These are phyloP conservation scores for Zygoascus biomembranicola DNA, from an alignment of 805 yeast genomes.

Conservation along the genomic window DNA sequence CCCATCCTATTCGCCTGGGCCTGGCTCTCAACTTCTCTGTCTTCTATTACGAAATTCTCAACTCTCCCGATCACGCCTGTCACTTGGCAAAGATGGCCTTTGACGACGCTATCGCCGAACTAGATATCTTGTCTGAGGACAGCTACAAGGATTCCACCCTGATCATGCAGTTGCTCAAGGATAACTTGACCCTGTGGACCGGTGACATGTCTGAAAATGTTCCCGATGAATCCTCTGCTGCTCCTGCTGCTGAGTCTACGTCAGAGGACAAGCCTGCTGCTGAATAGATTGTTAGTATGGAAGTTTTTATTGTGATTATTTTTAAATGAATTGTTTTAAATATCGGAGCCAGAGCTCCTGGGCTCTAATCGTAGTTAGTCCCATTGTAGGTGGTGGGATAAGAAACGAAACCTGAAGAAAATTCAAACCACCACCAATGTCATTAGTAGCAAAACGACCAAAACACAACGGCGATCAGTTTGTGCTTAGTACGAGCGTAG, in stretches of 20 bases:
- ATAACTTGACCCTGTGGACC: constrained; percentile 92
- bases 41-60: constrained; percentile 95
- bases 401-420: not conserved
- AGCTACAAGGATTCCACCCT: constrained; percentile 97
- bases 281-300: constrained; percentile 5
- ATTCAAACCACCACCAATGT: not conserved
- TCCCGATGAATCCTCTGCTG: constrained; percentile 18
- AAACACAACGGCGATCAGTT: not conserved
- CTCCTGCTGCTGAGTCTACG: constrained; percentile 13
- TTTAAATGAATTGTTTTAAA: not conserved
- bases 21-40: constrained; percentile 96
- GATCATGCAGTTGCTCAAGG: constrained; percentile 98
- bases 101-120: constrained; percentile 98
- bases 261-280: constrained; percentile 9
- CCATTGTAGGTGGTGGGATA: too few species aligned
- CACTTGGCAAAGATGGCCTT: constrained; percentile 98
- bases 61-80: constrained; percentile 98
- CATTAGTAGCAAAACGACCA: not conserved
- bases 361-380: not conserved
- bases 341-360: not conserved
- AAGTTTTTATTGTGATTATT: not conserved
- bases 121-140: constrained; percentile 95
- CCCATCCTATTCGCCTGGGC: constrained; percentile 97
- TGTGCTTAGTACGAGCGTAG: not conserved
- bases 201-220: constrained; percentile 23